phyloP scores from a whole-genome alignment of 2,329 filamentous ascomycete species.

The Leptosphaerulina australis region DNA sequence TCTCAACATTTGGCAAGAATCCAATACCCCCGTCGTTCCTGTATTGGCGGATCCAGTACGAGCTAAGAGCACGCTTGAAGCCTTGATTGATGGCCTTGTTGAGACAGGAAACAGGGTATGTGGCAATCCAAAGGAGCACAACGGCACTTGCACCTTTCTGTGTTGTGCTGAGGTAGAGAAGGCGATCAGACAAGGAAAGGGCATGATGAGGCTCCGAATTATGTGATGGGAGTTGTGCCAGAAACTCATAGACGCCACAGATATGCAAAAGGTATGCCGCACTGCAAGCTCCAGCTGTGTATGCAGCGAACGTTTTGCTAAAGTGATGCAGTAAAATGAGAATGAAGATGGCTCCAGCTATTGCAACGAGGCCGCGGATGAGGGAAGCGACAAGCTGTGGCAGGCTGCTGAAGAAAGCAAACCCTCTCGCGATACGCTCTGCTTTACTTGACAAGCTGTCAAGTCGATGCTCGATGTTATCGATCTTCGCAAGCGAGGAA shows the following conservation, averaged over 20 bases:
- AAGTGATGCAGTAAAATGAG: conserved; percentile 24
- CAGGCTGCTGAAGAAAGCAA: conserved; percentile 31
- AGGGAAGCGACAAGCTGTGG: conserved; percentile 19
- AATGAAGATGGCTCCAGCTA: conserved; percentile 15
- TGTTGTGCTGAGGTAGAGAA: conserved; percentile 16
- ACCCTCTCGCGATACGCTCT: conserved; percentile 28
- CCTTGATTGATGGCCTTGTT: conserved; percentile 19
- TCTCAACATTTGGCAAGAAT: conserved; percentile 26
- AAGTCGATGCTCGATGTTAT: conserved; percentile 27
- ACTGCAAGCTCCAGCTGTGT: conserved; percentile 25
- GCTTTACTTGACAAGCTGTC: conserved; percentile 28
- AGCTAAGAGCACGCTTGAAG: conserved; percentile 13
- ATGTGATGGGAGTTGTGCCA: conserved; percentile 4
- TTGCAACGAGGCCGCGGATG: conserved; percentile 14
- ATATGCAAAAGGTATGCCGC: conserved; percentile 25
- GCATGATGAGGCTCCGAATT: neutral
- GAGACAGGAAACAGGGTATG: conserved; percentile 27
- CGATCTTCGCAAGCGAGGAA: conserved; percentile 22
- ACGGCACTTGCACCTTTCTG: conserved; percentile 25
- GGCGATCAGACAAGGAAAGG: neutral
- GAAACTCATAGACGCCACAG: conserved; percentile 23
- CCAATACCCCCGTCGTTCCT: conserved; percentile 20
- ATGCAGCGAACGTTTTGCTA: conserved; percentile 24
- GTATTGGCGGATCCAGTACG: conserved; percentile 25
- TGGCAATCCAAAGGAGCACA: conserved; percentile 24